These are phyloP conservation scores for Geranomyces variabilis DNA, from an alignment of 192 early-diverging fungal genomes.

Conservation along the genomic window DNA sequence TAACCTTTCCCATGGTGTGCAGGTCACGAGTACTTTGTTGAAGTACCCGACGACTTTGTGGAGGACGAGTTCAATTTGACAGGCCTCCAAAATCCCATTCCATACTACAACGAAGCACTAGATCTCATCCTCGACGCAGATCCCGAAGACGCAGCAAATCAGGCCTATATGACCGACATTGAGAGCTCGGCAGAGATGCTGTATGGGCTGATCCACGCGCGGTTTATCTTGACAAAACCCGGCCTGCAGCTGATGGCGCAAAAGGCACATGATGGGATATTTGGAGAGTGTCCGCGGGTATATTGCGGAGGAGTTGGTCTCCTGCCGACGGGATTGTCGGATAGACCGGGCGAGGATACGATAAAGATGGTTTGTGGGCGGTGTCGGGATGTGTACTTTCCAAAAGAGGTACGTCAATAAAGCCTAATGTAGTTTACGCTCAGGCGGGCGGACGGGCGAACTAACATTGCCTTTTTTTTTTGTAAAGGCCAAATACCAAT, in stretches of 20 bases:
- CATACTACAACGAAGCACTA: constrained; percentile 87
- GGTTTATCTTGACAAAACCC: constrained; percentile 85
- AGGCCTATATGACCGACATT: constrained; percentile 65
- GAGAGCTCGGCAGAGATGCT: constrained; percentile 88
- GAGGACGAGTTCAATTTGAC: constrained; percentile 98
- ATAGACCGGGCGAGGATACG: constrained; percentile 47
- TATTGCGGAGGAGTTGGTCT: constrained; percentile 53
- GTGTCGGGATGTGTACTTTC: constrained; percentile 59
- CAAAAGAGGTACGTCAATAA: constrained; percentile 55
- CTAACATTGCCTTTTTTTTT: too few relatives aligned
- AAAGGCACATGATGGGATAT: constrained; percentile 42
- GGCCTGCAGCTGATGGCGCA: constrained; percentile 83
- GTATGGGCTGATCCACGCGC: constrained; percentile 92
- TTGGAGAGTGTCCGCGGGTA: constrained; percentile 59
- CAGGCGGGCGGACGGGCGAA: neutral
- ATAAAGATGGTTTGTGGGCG: constrained; percentile 63
- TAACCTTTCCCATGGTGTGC: too few relatives aligned
- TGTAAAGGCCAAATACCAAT: constrained; percentile 47
- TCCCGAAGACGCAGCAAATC: constrained; percentile 25
- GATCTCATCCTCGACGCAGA: constrained; percentile 92
- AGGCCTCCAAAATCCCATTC: constrained; percentile 80
- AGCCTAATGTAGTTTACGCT: neutral
- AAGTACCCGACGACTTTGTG: constrained; percentile 66
- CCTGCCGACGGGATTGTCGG: constrained; percentile 52
- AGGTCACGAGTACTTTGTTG: constrained; percentile 58